Evolutionary conservation across 495 filamentous ascomycete species (phyloP).

Genomic region (Trichoderma virens): DNA sequence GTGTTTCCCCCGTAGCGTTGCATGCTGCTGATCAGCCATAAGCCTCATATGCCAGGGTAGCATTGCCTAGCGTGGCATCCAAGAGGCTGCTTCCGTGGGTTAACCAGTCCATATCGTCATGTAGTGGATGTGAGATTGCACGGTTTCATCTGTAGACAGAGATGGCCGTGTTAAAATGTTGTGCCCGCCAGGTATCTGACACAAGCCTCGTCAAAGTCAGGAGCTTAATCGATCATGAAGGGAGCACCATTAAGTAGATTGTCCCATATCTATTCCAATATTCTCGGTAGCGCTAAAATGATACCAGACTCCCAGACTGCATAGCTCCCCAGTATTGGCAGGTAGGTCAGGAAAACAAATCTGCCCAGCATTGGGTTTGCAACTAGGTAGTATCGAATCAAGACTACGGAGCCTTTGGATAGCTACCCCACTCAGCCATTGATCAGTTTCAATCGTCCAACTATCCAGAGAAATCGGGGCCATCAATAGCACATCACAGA

Average conservation of each 20-base stretch:
- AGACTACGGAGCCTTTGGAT: too few relatives aligned
- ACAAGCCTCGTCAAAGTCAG: slow-evolving; percentile 31
- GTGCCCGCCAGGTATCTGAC: slow-evolving; percentile 35
- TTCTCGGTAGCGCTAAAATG: slow-evolving; percentile 20
- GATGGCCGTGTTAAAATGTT: slow-evolving; percentile 40
- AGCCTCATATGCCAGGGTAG: slow-evolving; percentile 30
- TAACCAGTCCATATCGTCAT: too few relatives aligned
- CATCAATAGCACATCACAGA: too few relatives aligned
- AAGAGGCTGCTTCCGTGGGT: too few relatives aligned
- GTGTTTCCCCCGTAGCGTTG: slow-evolving; percentile 17
- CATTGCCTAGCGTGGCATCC: slow-evolving; percentile 33
- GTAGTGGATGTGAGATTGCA: slow-evolving; percentile 18
- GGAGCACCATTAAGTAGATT: slow-evolving; percentile 27
- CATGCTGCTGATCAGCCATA: slow-evolving; percentile 19
- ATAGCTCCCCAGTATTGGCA: too few relatives aligned
- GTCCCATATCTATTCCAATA: slow-evolving; percentile 18
- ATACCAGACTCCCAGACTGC: too few relatives aligned
- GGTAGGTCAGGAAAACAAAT: too few relatives aligned
- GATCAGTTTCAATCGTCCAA: too few relatives aligned
- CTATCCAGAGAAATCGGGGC: too few relatives aligned
- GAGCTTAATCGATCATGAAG: slow-evolving; percentile 32
- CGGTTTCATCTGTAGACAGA: slow-evolving; percentile 23
- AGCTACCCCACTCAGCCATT: too few relatives aligned
- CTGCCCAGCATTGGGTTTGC: too few relatives aligned
- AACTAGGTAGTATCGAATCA: too few relatives aligned